Evolutionary conservation across 495 filamentous ascomycete species (phyloP).

Genomic region (Aspergillus affinis): DNA sequence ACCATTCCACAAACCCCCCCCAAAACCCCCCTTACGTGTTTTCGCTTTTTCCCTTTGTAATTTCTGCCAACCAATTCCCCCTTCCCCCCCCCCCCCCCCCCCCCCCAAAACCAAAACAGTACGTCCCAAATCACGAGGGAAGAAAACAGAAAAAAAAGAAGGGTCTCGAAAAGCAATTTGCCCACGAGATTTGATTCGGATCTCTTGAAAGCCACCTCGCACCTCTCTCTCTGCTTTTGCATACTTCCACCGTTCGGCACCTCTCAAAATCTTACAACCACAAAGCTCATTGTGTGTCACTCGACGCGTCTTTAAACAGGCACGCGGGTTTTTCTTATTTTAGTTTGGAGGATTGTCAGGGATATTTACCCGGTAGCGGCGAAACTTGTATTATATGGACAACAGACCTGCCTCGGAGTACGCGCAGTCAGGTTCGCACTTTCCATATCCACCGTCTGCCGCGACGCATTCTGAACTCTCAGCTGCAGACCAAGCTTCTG

Average conservation of each 20-base stretch:
- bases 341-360: slow-evolving; percentile 26
- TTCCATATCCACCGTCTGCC: slow-evolving; percentile 70
- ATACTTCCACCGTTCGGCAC: slow-evolving; percentile 18
- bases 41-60: not conserved
- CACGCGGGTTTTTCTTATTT: slow-evolving; percentile 23
- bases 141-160: slow-evolving; percentile 2
- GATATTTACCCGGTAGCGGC: slow-evolving; percentile 25
- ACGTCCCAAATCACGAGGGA: slow-evolving; percentile 19
- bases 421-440: slow-evolving; percentile 97
- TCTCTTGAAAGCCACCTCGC: slow-evolving; percentile 10
- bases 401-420: slow-evolving; percentile 90
- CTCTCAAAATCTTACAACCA: slow-evolving; percentile 16
- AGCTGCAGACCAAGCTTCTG: slow-evolving; percentile 83
- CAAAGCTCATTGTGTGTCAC: slow-evolving; percentile 31
- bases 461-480: slow-evolving; percentile 76
- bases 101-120: slow-evolving; percentile 17
- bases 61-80: not conserved
- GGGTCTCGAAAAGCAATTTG: slow-evolving; percentile 15
- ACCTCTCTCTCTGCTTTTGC: slow-evolving; percentile 16
- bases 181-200: slow-evolving; percentile 19
- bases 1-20: too few relatives aligned
- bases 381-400: slow-evolving; percentile 59
- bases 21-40: too few relatives aligned
- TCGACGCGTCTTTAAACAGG: slow-evolving; percentile 29
- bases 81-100: too few relatives aligned